Base-by-base conservation (phyloP, 192 early-diverging fungal genomes). In the Coemansia sp. region DNA sequence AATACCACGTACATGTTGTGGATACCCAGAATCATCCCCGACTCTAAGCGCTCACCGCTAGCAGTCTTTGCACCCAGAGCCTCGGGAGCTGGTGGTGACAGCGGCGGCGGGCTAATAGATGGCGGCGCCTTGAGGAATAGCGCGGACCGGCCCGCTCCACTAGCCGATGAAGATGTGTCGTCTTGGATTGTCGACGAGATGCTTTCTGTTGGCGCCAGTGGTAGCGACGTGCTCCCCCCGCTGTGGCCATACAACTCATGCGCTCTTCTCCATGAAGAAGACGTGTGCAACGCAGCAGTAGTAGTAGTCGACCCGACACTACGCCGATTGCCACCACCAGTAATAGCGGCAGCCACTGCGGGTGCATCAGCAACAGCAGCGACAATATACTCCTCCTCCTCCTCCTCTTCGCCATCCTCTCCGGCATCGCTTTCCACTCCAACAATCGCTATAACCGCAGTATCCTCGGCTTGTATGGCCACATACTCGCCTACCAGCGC, bases 1-100 rank as follows among this genome's bases (percentile, higher is more conserved):
- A 96, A 75, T 15, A 96, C 94, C 69, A 99, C 93, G 68, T 96
- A 97, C 84, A 98, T 93, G 72, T 99, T 99, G 74, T 97, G 95
- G 31, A 99, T 94, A 0, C 96, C 97, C 38, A 97, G 76, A 9
- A 95, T 87, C 56, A 93, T 84, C 9, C 92, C 92, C 1, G 90
- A 87, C 19, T 76, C 79, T 37, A 76, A 67, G 19, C 43, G 45
- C 46, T 58, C 54, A 0, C 29, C 53, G 2, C 11, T n/a, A 38
- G 5, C 37, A 56, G 11, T n/a, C 42, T 35, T 36, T 5, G 7
- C 14, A 27, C 9, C 29, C 15, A 40, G 59, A 2, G 38, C 1
- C 27, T 38, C 35, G 35, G 19, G 22, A 39, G 15, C 17, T 45
- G 27, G 24, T 15, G 4, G 27, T 38, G 25, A 27, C 38, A 11